phyloP scores from a whole-genome alignment of 2,329 filamentous ascomycete species.

The Endoconidiophora laricicola region DNA sequence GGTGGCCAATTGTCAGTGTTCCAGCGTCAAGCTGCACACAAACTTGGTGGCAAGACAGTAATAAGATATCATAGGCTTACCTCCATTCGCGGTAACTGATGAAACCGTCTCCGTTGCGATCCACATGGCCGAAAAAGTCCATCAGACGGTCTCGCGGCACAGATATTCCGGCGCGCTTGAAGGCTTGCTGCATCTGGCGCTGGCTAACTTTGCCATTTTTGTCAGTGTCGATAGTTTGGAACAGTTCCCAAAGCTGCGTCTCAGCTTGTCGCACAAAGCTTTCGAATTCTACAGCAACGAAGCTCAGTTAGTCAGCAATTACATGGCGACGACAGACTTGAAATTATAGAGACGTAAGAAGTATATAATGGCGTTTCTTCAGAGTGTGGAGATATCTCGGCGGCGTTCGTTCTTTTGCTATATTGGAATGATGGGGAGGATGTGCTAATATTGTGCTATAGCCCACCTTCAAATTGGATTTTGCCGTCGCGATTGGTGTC shows the following conservation, averaged over 20 bases:
- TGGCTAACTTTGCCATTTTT: slow-evolving; percentile 75
- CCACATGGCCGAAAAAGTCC: slow-evolving; percentile 78
- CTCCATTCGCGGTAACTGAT: slow-evolving; percentile 95
- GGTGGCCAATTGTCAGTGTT: neutral
- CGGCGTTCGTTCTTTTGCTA: neutral
- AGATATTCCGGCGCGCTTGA: slow-evolving; percentile 58
- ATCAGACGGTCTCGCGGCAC: slow-evolving; percentile 64
- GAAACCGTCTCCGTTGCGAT: slow-evolving; percentile 70
- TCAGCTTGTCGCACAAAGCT: slow-evolving; percentile 79
- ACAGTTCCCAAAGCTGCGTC: slow-evolving; percentile 63
- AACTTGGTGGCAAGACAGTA: neutral
- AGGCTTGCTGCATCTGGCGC: slow-evolving; percentile 64
- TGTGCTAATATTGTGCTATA: neutral
- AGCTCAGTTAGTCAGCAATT: slow-evolving; percentile 4
- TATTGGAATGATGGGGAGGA: slow-evolving; percentile 3
- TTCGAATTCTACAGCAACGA: slow-evolving; percentile 57
- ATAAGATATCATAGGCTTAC: slow-evolving; percentile 37
- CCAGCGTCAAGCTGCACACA: neutral
- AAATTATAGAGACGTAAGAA: neutral
- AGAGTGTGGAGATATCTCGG: neutral
- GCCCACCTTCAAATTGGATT: slow-evolving; percentile 76
- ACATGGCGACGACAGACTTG: neutral
- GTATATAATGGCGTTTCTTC: neutral
- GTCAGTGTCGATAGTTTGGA: slow-evolving; percentile 73
- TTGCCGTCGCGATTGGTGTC: slow-evolving; percentile 77